Conservation (phyloP, 148 eudicot species). For the Cornus suecica region DNA sequence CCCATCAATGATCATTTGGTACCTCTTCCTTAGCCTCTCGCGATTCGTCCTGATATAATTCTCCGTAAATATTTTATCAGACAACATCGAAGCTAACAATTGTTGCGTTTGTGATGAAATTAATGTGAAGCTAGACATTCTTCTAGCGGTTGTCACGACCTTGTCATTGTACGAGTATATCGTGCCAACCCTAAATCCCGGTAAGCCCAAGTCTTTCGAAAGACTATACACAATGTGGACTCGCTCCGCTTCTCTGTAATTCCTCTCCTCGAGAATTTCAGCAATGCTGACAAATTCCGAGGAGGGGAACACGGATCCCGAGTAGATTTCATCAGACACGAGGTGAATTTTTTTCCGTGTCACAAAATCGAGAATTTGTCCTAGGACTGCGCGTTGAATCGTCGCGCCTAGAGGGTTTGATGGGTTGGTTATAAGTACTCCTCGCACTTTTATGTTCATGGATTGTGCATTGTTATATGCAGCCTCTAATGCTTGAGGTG, state of each 20-base stretch:
- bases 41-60: constrained; percentile 59
- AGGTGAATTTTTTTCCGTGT: constrained; percentile 66
- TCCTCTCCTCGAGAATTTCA: constrained; percentile 46
- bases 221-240: constrained; percentile 89
- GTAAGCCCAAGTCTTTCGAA: constrained; percentile 87
- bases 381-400: constrained; percentile 38
- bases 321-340: constrained; percentile 88
- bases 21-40: constrained; percentile 56
- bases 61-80: constrained; percentile 47
- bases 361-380: constrained; percentile 55
- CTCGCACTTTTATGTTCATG: constrained; percentile 53
- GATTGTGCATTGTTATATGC: constrained; percentile 54
- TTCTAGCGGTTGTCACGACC: constrained; percentile 79
- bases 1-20: constrained; percentile 60
- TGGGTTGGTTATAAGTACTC: constrained; percentile 80
- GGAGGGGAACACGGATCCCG: constrained; percentile 67
- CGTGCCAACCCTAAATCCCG: constrained; percentile 84
- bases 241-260: constrained; percentile 48
- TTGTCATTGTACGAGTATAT: constrained; percentile 81
- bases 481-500: constrained; percentile 62
- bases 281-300: constrained; percentile 71
- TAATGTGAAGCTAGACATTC: constrained; percentile 89
- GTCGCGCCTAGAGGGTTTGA: constrained; percentile 87
- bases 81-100: constrained; percentile 64
- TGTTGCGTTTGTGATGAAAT: constrained; percentile 90